Evolutionary conservation across 306 rosid species (phyloP).

Genomic region (Cicer pinnatifidum): DNA sequence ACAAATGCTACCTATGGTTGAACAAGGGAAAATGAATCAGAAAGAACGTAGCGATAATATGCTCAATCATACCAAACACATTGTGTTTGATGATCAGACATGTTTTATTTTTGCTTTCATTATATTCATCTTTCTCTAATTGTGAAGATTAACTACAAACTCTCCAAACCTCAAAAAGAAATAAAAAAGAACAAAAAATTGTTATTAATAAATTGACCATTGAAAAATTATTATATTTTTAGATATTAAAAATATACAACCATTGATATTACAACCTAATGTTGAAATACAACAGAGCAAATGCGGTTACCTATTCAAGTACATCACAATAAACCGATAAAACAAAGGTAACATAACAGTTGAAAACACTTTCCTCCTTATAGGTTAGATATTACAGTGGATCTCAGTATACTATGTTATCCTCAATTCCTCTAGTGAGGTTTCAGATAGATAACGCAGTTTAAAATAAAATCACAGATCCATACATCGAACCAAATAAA

Average conservation of each 20-base stretch:
- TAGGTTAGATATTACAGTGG: not conserved
- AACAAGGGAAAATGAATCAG: constrained; percentile 2
- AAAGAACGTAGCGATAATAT: constrained; percentile 43
- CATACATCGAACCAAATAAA: not conserved
- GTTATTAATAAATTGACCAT: too few species aligned
- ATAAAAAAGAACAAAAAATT: too few species aligned
- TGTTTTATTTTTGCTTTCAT: too few species aligned
- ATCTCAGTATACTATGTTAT: constrained; percentile 47
- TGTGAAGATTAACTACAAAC: too few species aligned
- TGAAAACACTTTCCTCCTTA: not conserved
- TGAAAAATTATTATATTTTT: too few species aligned
- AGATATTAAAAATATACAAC: too few species aligned
- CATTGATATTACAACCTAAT: too few species aligned
- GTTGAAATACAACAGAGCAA: too few species aligned
- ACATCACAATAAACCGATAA: not conserved
- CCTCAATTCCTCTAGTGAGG: constrained; percentile 48
- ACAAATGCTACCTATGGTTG: not conserved
- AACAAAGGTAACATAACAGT: not conserved
- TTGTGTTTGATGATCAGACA: too few species aligned
- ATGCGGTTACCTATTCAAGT: too few species aligned
- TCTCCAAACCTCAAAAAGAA: too few species aligned
- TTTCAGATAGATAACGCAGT: constrained; percentile 72
- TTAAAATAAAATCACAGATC: constrained; percentile 58
- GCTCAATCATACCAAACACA: constrained; percentile 42
- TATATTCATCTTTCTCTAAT: too few species aligned